These are phyloP conservation scores for Mycosarcoma maydis DNA, from an alignment of 1,284 basidiomycete species.

Conservation along the genomic window DNA sequence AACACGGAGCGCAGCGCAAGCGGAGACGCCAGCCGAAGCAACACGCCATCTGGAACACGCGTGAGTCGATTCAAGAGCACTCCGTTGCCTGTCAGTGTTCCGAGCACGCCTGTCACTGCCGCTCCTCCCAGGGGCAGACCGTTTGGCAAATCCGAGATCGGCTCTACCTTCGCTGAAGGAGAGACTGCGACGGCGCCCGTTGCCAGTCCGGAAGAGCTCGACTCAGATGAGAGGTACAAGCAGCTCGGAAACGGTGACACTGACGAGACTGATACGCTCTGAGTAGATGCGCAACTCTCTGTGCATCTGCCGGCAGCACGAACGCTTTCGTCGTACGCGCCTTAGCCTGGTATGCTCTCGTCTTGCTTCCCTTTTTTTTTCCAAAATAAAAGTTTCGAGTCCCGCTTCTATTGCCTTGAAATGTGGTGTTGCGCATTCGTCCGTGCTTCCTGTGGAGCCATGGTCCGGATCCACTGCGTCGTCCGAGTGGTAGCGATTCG, in stretches of 20 bases:
- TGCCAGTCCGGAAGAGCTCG: slow-evolving; percentile 36
- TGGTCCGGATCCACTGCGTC: not conserved
- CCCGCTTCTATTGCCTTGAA: too few relatives aligned
- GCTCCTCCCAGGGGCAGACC: slow-evolving; percentile 13
- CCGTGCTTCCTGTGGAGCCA: too few relatives aligned
- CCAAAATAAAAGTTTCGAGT: not conserved
- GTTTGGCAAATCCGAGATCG: slow-evolving; percentile 24
- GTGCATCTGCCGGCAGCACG: too few relatives aligned
- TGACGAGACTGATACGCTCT: slow-evolving; percentile 30
- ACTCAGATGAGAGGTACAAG: slow-evolving; percentile 21
- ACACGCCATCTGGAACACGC: slow-evolving; percentile 39
- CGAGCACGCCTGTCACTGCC: slow-evolving; percentile 10
- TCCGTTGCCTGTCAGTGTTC: slow-evolving; percentile 28
- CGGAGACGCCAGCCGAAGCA: slow-evolving; percentile 39
- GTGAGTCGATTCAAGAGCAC: slow-evolving; percentile 48
- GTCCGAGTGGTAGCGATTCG: not conserved
- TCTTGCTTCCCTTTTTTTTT: not conserved
- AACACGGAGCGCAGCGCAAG: slow-evolving; percentile 12
- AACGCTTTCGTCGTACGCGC: too few relatives aligned
- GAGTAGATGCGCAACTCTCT: too few relatives aligned
- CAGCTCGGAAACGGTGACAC: slow-evolving; percentile 28
- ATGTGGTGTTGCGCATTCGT: too few relatives aligned
- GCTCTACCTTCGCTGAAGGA: slow-evolving; percentile 26
- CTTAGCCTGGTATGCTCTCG: too few relatives aligned
- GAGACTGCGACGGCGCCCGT: slow-evolving; percentile 4